Conservation (phyloP, 768 basidiomycete species). For the Sistotremastrum niveocremeum region DNA sequence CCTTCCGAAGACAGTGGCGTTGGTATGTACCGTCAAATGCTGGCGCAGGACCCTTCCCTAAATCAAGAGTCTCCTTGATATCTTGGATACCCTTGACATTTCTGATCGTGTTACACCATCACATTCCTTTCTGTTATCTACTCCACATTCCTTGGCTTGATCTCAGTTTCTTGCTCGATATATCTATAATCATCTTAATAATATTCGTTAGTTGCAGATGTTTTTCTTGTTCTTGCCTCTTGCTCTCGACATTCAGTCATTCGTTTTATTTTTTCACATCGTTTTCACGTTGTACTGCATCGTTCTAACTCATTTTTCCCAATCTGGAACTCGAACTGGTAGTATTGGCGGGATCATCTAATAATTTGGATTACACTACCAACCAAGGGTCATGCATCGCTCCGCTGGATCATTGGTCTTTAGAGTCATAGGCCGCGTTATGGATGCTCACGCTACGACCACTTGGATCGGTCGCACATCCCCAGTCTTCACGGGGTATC, state of each 20-base stretch:
- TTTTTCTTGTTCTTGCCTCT: constrained; percentile 8
- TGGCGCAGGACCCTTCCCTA: constrained; percentile 62
- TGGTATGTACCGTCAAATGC: constrained; percentile 69
- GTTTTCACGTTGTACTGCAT: background rate
- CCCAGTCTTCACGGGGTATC: constrained; percentile 96
- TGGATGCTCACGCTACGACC: constrained; percentile 94
- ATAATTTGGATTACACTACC: too few species aligned
- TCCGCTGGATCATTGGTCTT: background rate
- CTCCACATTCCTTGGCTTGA: constrained; percentile 1
- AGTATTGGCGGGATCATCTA: too few species aligned
- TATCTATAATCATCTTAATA: constrained; percentile 11
- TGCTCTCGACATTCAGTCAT: constrained; percentile 3
- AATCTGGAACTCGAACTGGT: too few species aligned
- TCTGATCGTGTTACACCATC: constrained; percentile 5
- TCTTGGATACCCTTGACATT: constrained; percentile 18
- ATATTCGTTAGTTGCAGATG: constrained; percentile 8
- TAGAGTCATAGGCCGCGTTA: constrained; percentile 64
- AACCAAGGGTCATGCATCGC: too few species aligned
- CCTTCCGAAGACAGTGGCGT: constrained; percentile 76
- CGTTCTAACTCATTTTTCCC: too few species aligned
- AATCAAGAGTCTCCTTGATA: constrained; percentile 19
- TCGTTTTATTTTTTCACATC: constrained; percentile 1
- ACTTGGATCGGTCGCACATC: constrained; percentile 86
- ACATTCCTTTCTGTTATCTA: background rate
- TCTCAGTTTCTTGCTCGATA: constrained; percentile 10